Conservation (phyloP, 148 eudicot genomes). For the Rhododendron molle region DNA sequence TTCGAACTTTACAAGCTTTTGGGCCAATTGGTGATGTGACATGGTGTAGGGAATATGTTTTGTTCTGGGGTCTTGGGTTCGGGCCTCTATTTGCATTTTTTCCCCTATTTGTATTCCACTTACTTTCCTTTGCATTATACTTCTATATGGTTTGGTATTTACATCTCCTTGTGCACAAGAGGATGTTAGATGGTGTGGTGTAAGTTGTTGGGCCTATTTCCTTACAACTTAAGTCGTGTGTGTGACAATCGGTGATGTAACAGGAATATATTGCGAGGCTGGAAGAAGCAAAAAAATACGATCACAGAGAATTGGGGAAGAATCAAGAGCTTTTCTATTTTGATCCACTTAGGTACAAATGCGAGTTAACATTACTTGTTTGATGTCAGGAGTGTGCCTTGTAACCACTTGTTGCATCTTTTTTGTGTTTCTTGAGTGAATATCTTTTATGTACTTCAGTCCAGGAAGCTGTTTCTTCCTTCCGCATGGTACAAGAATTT, state of each 20-base stretch:
- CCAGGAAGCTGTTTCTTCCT: constrained; percentile 98
- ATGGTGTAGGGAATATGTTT: neutral
- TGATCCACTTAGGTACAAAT: constrained; percentile 81
- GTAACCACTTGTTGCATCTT: neutral
- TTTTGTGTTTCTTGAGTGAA: constrained; percentile 15
- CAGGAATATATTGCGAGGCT: constrained; percentile 74
- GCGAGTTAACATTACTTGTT: neutral
- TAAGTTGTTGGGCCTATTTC: neutral
- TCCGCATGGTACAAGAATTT: constrained; percentile 84
- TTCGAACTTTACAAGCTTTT: neutral
- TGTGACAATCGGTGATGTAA: neutral
- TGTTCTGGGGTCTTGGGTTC: neutral
- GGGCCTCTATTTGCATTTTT: neutral
- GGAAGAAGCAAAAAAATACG: constrained; percentile 98
- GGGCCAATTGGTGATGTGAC: neutral
- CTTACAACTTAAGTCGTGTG: neutral
- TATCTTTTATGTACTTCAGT: constrained; percentile 33
- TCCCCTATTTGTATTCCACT: neutral
- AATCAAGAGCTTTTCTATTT: constrained; percentile 95
- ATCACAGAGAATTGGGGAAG: constrained; percentile 78
- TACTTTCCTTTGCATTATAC: neutral
- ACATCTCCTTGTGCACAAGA: neutral
- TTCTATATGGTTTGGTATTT: neutral
- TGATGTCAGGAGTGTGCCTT: neutral
- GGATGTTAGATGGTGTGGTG: neutral